A percentile compares a stretch with the other conserved stretches of the same genome.
Conservation (phyloP, 352 stramenopile genomes). For the Blastocystis sp. region DNA sequence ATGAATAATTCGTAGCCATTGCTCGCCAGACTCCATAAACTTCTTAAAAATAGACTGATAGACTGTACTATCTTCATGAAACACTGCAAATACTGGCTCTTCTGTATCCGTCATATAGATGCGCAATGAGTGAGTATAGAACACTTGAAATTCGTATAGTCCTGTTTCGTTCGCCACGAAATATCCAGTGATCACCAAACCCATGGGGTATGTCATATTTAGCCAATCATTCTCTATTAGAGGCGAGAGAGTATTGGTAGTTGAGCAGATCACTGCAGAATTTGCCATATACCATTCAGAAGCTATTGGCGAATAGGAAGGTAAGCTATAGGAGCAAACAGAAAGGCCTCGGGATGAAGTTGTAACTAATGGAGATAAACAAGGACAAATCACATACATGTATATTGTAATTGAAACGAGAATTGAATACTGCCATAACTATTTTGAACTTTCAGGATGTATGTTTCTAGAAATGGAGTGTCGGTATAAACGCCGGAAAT, state of each 20-base stretch:
- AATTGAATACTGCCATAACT: neutral
- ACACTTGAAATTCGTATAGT: neutral
- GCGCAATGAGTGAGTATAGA: neutral
- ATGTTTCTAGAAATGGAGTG: neutral
- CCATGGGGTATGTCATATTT: neutral
- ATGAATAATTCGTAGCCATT: neutral
- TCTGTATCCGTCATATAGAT: neutral
- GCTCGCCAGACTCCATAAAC: neutral
- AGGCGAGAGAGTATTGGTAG: neutral
- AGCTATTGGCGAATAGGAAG: neutral
- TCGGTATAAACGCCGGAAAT: neutral
- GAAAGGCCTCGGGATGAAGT: neutral
- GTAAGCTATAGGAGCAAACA: neutral
- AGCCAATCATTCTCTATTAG: neutral
- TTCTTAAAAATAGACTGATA: neutral
- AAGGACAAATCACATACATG: neutral
- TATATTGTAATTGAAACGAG: neutral
- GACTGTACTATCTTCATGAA: neutral
- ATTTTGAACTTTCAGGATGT: neutral
- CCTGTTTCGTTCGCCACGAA: neutral
- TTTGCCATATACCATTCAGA: neutral
- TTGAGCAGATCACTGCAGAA: neutral
- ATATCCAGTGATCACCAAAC: neutral
- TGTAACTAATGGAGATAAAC: neutral
- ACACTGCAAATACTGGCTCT: neutral